Conservation (phyloP, 2,329 filamentous ascomycete species). For the Botrytis deweyae region DNA sequence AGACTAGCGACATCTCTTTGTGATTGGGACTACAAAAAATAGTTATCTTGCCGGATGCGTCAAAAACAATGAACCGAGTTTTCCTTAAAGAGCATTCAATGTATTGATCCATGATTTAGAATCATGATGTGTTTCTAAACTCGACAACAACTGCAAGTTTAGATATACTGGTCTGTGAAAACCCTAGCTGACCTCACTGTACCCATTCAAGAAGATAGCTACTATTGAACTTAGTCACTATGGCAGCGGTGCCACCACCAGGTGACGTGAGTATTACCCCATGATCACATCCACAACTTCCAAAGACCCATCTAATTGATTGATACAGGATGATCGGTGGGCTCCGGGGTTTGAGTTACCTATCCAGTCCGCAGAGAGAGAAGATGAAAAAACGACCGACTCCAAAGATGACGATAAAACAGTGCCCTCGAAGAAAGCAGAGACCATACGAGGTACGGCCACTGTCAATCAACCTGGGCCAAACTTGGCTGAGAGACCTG, state of each 20-base stretch:
- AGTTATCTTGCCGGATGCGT: background rate
- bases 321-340: background rate
- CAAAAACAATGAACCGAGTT: background rate
- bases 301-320: background rate
- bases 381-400: no score
- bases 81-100: background rate
- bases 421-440: background rate
- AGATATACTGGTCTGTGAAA: background rate
- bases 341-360: background rate
- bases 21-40: background rate
- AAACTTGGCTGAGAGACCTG: background rate
- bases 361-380: no score
- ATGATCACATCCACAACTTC: background rate
- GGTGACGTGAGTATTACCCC: background rate
- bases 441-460: conserved; percentile 11
- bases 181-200: background rate
- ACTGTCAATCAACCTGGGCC: background rate
- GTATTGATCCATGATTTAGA: background rate
- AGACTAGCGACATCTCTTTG: background rate
- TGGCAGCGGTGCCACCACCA: background rate
- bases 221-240: background rate
- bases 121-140: no score
- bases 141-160: background rate
- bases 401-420: background rate
- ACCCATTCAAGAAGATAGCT: background rate